Conservation (phyloP, 2,329 filamentous ascomycete genomes). For the Phyllosticta ampelicida region DNA sequence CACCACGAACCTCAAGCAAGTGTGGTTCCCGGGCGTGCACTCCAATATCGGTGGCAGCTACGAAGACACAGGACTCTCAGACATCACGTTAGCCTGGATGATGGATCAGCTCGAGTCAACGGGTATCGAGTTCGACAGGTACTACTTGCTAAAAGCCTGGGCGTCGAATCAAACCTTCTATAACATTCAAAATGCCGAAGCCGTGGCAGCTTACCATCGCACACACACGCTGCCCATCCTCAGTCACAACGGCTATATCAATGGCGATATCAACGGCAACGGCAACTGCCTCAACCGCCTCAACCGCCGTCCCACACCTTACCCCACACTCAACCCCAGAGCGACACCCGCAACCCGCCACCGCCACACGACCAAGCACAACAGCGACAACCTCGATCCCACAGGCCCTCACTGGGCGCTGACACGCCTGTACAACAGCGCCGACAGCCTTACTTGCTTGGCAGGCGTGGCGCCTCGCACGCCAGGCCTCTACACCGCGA, state of each 20-base stretch:
- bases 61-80: conserved; percentile 37
- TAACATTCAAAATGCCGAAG: background rate
- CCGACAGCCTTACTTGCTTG: conserved; percentile 6
- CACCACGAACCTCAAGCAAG: conserved; percentile 23
- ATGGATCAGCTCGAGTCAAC: conserved; percentile 38
- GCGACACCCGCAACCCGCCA: background rate
- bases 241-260: background rate
- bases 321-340: background rate
- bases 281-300: background rate
- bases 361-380: background rate
- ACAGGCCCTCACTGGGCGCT: conserved; percentile 9
- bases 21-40: conserved; percentile 40
- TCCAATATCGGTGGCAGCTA: conserved; percentile 39
- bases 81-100: conserved; percentile 48
- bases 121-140: conserved; percentile 39
- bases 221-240: background rate
- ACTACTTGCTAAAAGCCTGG: conserved; percentile 35
- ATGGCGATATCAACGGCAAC: background rate
- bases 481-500: conserved; percentile 8
- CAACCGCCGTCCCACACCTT: background rate
- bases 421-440: conserved; percentile 12
- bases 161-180: background rate
- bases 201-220: background rate
- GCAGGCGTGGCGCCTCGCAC: conserved; percentile 11
- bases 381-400: background rate